phyloP scores from a whole-genome alignment of 768 basidiomycete species.

The Gloeostereum incarnatum region DNA sequence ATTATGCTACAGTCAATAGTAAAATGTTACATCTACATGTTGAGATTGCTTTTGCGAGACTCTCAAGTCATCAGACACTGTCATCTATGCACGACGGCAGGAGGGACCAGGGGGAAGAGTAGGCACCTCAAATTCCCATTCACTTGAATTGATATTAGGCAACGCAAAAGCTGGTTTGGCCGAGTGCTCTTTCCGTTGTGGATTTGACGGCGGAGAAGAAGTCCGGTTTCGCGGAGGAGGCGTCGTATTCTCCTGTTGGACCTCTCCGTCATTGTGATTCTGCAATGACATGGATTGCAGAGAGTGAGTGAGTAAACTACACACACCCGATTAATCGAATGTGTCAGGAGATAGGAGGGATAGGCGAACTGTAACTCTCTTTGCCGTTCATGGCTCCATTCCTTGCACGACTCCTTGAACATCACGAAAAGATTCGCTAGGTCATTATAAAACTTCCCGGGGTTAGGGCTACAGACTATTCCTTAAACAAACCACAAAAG shows the following conservation, averaged over 20 bases:
- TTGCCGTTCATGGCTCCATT: slow-evolving; percentile 64
- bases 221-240: neutral
- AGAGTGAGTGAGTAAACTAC: slow-evolving; percentile 28
- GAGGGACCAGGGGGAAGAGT: slow-evolving; percentile 35
- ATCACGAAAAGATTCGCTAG: slow-evolving; percentile 61
- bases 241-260: neutral
- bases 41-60: too few relatives aligned
- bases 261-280: slow-evolving; percentile 10
- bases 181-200: slow-evolving; percentile 5
- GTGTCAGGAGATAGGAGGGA: slow-evolving; percentile 3
- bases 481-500: neutral
- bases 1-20: too few relatives aligned
- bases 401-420: slow-evolving; percentile 68
- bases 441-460: slow-evolving; percentile 81
- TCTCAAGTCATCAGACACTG: too few relatives aligned
- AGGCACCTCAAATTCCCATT: slow-evolving; percentile 38
- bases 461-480: neutral
- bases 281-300: slow-evolving; percentile 20
- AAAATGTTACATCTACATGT: too few relatives aligned
- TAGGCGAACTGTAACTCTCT: slow-evolving; percentile 64
- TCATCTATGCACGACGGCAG: too few relatives aligned
- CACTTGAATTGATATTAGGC: slow-evolving; percentile 37
- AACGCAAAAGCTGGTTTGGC: slow-evolving; percentile 24
- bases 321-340: neutral
- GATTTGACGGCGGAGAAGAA: neutral